phyloP scores from a whole-genome alignment of 1,284 basidiomycete genomes.

The Boletus coffeatus region DNA sequence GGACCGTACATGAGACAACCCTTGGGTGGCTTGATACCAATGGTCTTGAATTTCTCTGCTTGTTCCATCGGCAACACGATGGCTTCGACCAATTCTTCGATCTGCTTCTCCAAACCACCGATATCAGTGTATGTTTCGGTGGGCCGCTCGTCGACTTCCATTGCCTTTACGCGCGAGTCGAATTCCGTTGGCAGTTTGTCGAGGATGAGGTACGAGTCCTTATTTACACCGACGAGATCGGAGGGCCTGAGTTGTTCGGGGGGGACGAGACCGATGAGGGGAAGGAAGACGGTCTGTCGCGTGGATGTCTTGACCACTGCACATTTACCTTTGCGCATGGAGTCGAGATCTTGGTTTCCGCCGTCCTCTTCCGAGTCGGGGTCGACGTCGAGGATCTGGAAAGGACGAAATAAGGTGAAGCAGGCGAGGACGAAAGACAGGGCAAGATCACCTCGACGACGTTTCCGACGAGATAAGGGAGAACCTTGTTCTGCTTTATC shows the following conservation, averaged over 20 bases:
- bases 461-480: conserved; percentile 97
- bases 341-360: conserved; percentile 90
- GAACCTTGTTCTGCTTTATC: conserved; percentile 99
- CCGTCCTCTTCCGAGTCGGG: conserved; percentile 92
- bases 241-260: conserved; percentile 85
- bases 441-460: conserved; percentile 77
- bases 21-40: conserved; percentile 97
- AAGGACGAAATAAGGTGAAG: conserved; percentile 6
- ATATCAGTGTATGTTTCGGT: conserved; percentile 98
- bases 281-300: conserved; percentile 96
- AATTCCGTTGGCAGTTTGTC: conserved; percentile 98
- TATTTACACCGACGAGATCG: conserved; percentile 98
- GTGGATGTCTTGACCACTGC: conserved; percentile 99
- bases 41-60: conserved; percentile 94
- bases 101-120: conserved; percentile 98
- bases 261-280: conserved; percentile 95
- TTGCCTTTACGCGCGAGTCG: conserved; percentile 98
- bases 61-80: conserved; percentile 90
- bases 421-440: background rate
- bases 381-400: conserved; percentile 90
- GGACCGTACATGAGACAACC: conserved; percentile 96
- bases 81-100: conserved; percentile 97
- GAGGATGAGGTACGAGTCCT: conserved; percentile 97
- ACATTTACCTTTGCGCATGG: conserved; percentile 94
- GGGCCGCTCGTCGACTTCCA: conserved; percentile 99